These are phyloP conservation scores for Yarrowia alimentaria DNA, from an alignment of 805 yeast genomes.

Conservation along the genomic window DNA sequence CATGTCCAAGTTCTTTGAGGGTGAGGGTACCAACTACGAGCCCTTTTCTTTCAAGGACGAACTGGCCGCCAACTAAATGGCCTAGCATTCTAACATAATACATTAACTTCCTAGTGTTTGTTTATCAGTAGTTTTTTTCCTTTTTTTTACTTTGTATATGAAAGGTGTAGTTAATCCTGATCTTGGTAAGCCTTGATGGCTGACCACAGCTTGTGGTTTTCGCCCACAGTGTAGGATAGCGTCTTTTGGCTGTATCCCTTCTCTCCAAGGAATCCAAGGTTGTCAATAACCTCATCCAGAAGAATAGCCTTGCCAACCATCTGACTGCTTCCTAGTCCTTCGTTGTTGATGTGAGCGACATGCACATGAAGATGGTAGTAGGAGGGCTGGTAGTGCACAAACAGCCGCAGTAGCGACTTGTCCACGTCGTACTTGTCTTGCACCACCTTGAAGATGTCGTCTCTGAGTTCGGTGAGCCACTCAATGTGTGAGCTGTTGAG, in stretches of 20 bases:
- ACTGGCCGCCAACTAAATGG: slow-evolving; percentile 7
- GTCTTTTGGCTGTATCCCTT: slow-evolving; percentile 60
- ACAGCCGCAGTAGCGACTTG: slow-evolving; percentile 64
- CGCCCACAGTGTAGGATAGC: slow-evolving; percentile 68
- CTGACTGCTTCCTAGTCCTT: slow-evolving; percentile 50
- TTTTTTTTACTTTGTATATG: too few relatives aligned
- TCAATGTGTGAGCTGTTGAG: slow-evolving; percentile 57
- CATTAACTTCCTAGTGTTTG: too few relatives aligned
- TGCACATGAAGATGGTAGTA: slow-evolving; percentile 95
- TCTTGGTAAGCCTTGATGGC: slow-evolving; percentile 2
- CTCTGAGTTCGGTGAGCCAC: slow-evolving; percentile 52
- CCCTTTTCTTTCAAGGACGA: slow-evolving; percentile 68
- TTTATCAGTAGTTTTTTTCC: too few relatives aligned
- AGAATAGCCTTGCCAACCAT: slow-evolving; percentile 75
- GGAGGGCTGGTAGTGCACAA: slow-evolving; percentile 90
- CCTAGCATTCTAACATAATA: slow-evolving; percentile 26
- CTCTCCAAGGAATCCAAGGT: slow-evolving; percentile 51
- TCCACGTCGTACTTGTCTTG: slow-evolving; percentile 49
- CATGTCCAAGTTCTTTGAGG: slow-evolving; percentile 96
- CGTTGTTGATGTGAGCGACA: slow-evolving; percentile 69
- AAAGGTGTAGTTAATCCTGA: too few relatives aligned
- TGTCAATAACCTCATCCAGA: slow-evolving; percentile 78
- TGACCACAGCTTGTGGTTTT: slow-evolving; percentile 72
- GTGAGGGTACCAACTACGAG: slow-evolving; percentile 87
- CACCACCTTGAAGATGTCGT: slow-evolving; percentile 50